phyloP scores from a whole-genome alignment of 768 basidiomycete species.

The Coprinopsis sp. region DNA sequence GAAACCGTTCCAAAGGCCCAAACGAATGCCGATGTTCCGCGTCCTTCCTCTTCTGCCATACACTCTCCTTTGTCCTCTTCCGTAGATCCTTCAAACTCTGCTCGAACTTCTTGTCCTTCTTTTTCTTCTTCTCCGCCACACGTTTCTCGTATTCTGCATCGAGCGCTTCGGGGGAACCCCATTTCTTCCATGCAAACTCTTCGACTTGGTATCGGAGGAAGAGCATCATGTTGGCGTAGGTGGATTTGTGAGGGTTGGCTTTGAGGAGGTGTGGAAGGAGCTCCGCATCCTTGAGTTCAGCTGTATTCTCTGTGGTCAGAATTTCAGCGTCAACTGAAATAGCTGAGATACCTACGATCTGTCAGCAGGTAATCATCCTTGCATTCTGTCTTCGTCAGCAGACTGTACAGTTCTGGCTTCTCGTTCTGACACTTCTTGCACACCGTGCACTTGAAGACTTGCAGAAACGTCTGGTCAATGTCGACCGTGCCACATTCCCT shows the following conservation, averaged over 20 bases:
- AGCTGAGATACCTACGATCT: constrained; percentile 55
- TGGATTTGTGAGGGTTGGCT: constrained; percentile 92
- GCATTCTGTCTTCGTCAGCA: constrained; percentile 97
- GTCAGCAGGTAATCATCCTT: constrained; percentile 97
- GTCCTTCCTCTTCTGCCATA: constrained; percentile 85
- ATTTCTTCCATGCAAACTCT: constrained; percentile 96
- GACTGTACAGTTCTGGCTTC: constrained; percentile 86
- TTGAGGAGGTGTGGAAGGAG: constrained; percentile 89
- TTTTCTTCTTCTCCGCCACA: constrained; percentile 76
- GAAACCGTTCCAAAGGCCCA: constrained; percentile 49
- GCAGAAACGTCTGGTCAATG: constrained; percentile 78
- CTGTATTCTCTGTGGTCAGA: constrained; percentile 33
- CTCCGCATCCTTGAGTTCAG: constrained; percentile 90
- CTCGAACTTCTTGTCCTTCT: constrained; percentile 94
- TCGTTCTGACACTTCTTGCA: constrained; percentile 90
- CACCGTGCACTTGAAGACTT: constrained; percentile 79
- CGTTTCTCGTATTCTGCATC: constrained; percentile 84
- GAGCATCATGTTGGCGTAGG: constrained; percentile 99
- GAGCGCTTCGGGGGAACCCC: constrained; percentile 89
- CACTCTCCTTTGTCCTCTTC: constrained; percentile 78
- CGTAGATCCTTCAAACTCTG: constrained; percentile 82
- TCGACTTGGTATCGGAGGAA: constrained; percentile 93
- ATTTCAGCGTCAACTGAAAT: background rate
- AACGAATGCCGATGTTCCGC: constrained; percentile 87
- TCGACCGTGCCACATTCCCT: constrained; percentile 82